Evolutionary conservation across 208 protist genomes (phyloP).

Genomic region (Leishmania lainsoni): DNA sequence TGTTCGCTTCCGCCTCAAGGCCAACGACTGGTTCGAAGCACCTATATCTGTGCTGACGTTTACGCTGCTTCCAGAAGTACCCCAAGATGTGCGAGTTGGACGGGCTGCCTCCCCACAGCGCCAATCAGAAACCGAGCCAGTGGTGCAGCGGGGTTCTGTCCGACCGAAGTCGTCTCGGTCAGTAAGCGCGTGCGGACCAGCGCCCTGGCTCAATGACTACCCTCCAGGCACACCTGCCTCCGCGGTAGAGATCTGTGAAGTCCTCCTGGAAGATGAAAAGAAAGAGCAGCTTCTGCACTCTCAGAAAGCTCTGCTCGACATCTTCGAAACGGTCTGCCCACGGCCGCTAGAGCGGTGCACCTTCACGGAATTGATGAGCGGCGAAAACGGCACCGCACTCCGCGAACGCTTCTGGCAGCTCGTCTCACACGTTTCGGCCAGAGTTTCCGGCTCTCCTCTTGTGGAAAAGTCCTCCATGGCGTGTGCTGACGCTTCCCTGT

Average conservation of each 20-base stretch:
- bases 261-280: neutral
- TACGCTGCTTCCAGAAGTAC: slow-evolving; percentile 20
- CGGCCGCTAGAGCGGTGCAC: slow-evolving; percentile 19
- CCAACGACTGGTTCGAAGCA: slow-evolving; percentile 13
- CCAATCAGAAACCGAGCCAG: neutral
- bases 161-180: neutral
- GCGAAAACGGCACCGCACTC: neutral
- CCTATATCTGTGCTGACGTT: slow-evolving; percentile 26
- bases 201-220: neutral
- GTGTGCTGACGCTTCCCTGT: neutral
- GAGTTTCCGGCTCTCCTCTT: neutral
- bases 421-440: neutral
- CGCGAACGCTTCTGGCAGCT: slow-evolving; percentile 5
- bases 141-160: neutral
- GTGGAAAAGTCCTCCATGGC: neutral
- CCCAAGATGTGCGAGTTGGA: neutral
- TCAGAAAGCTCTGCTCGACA: slow-evolving; percentile 11
- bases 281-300: slow-evolving; percentile 14
- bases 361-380: slow-evolving; percentile 14
- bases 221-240: neutral
- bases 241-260: neutral
- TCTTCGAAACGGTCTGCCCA: slow-evolving; percentile 20
- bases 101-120: neutral
- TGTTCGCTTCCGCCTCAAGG: slow-evolving; percentile 19
- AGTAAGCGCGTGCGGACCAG: neutral